Conservation (phyloP, 768 basidiomycete species). For the Lyophyllum shimeji region DNA sequence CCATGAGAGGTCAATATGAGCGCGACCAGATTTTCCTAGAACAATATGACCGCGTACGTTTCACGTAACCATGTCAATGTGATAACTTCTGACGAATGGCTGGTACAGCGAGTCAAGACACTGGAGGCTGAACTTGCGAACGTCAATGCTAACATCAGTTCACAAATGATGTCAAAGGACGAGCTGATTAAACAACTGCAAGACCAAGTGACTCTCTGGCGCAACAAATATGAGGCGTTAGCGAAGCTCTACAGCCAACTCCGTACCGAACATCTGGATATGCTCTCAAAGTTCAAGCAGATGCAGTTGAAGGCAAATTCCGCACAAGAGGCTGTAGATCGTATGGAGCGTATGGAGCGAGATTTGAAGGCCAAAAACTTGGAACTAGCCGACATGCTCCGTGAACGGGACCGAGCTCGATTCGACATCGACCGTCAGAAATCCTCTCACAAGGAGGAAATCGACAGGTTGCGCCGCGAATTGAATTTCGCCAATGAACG, state of each 20-base stretch:
- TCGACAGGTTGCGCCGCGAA: slow-evolving; percentile 90
- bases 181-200: slow-evolving; percentile 94
- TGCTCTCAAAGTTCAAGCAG: slow-evolving; percentile 95
- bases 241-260: slow-evolving; percentile 99
- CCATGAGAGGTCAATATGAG: slow-evolving; percentile 96
- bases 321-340: slow-evolving; percentile 96
- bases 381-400: slow-evolving; percentile 97
- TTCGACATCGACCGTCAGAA: slow-evolving; percentile 95
- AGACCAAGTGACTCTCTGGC: slow-evolving; percentile 95
- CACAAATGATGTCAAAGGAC: slow-evolving; percentile 90
- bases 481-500: slow-evolving; percentile 95
- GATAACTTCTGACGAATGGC: neutral
- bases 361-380: slow-evolving; percentile 99
- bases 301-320: slow-evolving; percentile 98
- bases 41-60: slow-evolving; percentile 90
- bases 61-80: too few relatives aligned
- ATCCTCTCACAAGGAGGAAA: slow-evolving; percentile 91
- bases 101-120: slow-evolving; percentile 84
- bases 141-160: slow-evolving; percentile 71
- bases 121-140: slow-evolving; percentile 86
- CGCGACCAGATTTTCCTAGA: slow-evolving; percentile 96
- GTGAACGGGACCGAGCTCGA: slow-evolving; percentile 92
- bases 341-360: slow-evolving; percentile 98
- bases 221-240: slow-evolving; percentile 97
- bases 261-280: slow-evolving; percentile 94